Base-by-base conservation (phyloP, 2,329 filamentous ascomycete species). In the Aspergillus ochraceoroseus region DNA sequence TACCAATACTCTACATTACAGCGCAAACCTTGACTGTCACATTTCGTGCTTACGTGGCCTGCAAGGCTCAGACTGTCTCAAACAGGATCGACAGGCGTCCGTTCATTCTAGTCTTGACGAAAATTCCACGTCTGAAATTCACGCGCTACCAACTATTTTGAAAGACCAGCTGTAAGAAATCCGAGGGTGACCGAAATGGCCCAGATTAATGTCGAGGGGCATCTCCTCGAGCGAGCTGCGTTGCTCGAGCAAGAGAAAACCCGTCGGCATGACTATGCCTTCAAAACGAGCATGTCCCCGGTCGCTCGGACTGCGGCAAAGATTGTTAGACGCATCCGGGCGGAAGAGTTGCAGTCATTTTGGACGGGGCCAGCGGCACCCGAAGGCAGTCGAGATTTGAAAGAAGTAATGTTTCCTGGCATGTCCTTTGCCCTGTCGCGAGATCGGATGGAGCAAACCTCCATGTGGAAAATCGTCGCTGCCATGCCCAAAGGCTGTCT, bases 401-500 rank as follows among this genome's bases (percentile, higher is more conserved):
- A 42, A 7, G 33, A 38, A 3, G 38, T 42, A 29, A 38, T 38
- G 34, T 46, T 41, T 29, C 43, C 43, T 4, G 43, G 43, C 12
- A 46, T 46, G 38, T 42, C 43, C 2, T 46, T 46, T 28, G 26
- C 34, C 2, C 9, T 46, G 33, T 46, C 43, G 3, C 30, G 38
- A 8, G 34, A 35, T 9, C 33, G 29, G 9, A 46, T 46, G 43
- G 15, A 38, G 22, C 25, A 34, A 7, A 46, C 43, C 1, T 22
- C 25, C 18, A 9, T 46, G 15, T 46, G 38, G 38, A 42, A 28
- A 19, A 42, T 46, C 27, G 20, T 46, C 19, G 5, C 33, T 1
- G 43, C 38, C 3, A 46, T 46, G 43, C 43, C 43, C 3, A 46
- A 46, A 26, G 43, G 43, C 3, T 46, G 30, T 36, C 43, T 46